These are phyloP conservation scores for Lachnellula hyalina DNA, from an alignment of 2,329 filamentous ascomycete genomes.

Conservation along the genomic window DNA sequence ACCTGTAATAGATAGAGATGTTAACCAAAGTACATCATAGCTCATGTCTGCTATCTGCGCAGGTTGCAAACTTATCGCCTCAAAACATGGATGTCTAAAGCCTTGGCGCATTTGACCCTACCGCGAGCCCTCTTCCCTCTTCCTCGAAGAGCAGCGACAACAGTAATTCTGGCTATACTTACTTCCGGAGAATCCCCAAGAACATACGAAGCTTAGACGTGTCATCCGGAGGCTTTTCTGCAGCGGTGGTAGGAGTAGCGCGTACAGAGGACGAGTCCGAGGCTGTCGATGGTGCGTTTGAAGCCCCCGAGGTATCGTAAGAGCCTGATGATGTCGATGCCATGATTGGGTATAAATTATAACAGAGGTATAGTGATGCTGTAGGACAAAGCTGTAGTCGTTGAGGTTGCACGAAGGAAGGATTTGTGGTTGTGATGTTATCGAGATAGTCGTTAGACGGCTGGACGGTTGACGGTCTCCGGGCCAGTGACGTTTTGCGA, in stretches of 20 bases:
- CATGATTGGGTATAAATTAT: conserved; percentile 14
- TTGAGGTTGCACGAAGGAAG: not conserved
- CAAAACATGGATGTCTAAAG: not conserved
- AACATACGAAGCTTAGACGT: conserved; percentile 87
- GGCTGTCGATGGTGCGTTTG: conserved; percentile 23
- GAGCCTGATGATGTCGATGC: conserved; percentile 28
- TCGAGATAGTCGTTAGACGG: not conserved
- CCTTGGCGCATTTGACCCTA: not conserved
- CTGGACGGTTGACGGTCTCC: not conserved
- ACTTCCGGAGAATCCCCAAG: conserved; percentile 82
- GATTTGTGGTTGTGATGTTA: not conserved
- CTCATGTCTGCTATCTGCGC: conserved; percentile 11
- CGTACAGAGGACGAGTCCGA: conserved; percentile 20
- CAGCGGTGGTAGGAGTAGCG: conserved; percentile 14
- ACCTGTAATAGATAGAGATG: conserved; percentile 47
- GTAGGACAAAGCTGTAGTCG: not conserved
- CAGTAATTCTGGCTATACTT: conserved; percentile 34
- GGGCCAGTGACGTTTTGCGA: too few species aligned
- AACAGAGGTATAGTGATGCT: not conserved
- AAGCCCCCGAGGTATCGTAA: conserved; percentile 22
- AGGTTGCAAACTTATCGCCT: not conserved
- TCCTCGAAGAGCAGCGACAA: not conserved
- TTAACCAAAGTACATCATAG: not conserved
- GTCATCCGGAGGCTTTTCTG: conserved; percentile 64
- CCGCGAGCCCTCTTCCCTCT: not conserved